phyloP scores from a whole-genome alignment of 345 rosid genomes.

The Streptanthus diversifolius region DNA sequence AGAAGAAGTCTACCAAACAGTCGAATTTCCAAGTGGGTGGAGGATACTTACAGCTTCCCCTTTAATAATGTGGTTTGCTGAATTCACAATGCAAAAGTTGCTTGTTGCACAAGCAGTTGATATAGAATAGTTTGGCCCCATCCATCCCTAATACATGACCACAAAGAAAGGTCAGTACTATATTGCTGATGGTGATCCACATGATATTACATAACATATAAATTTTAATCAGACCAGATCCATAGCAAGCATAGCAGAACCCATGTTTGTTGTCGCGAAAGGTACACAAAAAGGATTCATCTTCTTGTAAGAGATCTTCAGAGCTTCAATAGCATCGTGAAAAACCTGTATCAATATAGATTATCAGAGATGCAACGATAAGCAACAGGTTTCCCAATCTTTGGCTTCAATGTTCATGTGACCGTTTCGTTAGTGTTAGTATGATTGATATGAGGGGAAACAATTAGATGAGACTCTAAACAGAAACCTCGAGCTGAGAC shows the following conservation, averaged over 20 bases:
- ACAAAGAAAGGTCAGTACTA: slow-evolving; percentile 12
- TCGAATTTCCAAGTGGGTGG: neutral
- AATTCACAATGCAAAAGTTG: slow-evolving; percentile 88
- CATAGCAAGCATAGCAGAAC: slow-evolving; percentile 98
- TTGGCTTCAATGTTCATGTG: neutral
- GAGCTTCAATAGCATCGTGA: slow-evolving; percentile 83
- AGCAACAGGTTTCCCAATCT: neutral
- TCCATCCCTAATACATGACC: slow-evolving; percentile 73
- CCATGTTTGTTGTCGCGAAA: slow-evolving; percentile 97
- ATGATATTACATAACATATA: slow-evolving; percentile 1
- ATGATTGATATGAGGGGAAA: neutral
- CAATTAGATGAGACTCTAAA: neutral
- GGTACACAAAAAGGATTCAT: slow-evolving; percentile 97
- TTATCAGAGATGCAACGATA: neutral
- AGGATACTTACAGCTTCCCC: slow-evolving; percentile 92
- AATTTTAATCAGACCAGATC: slow-evolving; percentile 65
- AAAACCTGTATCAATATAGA: slow-evolving; percentile 57
- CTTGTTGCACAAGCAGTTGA: slow-evolving; percentile 96
- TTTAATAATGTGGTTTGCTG: slow-evolving; percentile 86
- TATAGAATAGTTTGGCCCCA: slow-evolving; percentile 97
- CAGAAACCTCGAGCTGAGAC: neutral
- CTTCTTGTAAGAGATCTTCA: slow-evolving; percentile 80
- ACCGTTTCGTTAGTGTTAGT: neutral
- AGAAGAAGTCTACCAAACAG: slow-evolving; percentile 12
- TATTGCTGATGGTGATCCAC: neutral